phyloP scores from a whole-genome alignment of 1,139 yeast species.

The Saccharomycopsis phalli region DNA sequence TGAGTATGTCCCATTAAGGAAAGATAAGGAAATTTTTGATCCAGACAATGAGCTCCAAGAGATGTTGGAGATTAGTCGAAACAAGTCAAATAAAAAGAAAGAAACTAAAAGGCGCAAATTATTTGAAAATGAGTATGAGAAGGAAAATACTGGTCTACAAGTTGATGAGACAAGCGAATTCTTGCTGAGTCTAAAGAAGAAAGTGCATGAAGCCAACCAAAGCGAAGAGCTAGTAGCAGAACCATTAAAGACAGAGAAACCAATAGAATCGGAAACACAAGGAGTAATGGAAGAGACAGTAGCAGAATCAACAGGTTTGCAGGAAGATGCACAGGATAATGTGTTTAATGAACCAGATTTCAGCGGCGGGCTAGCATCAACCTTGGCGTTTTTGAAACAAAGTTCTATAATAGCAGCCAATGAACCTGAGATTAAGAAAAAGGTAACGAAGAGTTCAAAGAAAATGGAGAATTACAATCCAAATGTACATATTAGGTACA shows the following conservation, averaged over 20 bases:
- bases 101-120: constrained; percentile 28
- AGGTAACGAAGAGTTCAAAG: constrained; percentile 24
- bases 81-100: constrained; percentile 22
- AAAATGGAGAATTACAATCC: constrained; percentile 49
- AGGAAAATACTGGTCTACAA: constrained; percentile 29
- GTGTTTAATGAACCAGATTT: constrained; percentile 26
- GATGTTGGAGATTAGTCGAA: constrained; percentile 34
- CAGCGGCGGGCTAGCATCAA: constrained; percentile 46
- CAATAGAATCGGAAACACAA: constrained; percentile 12
- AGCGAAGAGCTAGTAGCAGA: constrained; percentile 19
- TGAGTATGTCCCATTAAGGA: constrained; percentile 24
- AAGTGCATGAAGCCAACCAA: constrained; percentile 15
- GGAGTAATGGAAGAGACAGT: constrained; percentile 2
- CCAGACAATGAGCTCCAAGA: constrained; percentile 44
- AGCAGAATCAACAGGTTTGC: not conserved
- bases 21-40: constrained; percentile 26
- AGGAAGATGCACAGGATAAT: constrained; percentile 20
- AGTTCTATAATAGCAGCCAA: constrained; percentile 31
- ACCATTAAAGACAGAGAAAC: too few relatives aligned
- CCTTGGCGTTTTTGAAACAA: constrained; percentile 45
- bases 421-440: constrained; percentile 22
- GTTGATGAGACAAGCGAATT: constrained; percentile 56
- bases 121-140: constrained; percentile 23
- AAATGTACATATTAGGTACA: constrained; percentile 51
- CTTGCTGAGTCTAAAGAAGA: constrained; percentile 31